Evolutionary conservation across 768 basidiomycete species (phyloP).

Genomic region (Suillus sp.): DNA sequence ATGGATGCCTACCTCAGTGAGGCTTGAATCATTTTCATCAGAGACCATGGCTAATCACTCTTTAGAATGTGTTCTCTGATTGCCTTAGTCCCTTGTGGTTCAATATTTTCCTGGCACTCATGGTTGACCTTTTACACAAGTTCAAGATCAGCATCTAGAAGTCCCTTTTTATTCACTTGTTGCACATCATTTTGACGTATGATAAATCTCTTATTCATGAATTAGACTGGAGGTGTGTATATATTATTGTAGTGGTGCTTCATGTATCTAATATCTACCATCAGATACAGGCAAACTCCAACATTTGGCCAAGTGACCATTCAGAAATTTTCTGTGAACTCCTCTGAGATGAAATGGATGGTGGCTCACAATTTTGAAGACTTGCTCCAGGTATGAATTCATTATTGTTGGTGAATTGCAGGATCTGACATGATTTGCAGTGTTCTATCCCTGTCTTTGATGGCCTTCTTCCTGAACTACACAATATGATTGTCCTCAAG

Average conservation of each 20-base stretch:
- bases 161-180: not conserved
- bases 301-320: slow-evolving; percentile 37
- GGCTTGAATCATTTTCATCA: too few species aligned
- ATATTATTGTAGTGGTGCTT: too few species aligned
- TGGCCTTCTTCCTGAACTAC: slow-evolving; percentile 23
- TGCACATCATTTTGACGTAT: not conserved
- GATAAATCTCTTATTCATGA: not conserved
- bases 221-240: not conserved
- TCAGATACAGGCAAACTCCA: slow-evolving; percentile 1
- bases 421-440: slow-evolving; percentile 10
- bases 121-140: not conserved
- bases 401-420: too few species aligned
- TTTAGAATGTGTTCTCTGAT: not conserved
- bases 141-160: not conserved
- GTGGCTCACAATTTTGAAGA: slow-evolving; percentile 41
- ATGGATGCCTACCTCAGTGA: too few species aligned
- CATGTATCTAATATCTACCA: too few species aligned
- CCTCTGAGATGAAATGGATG: slow-evolving; percentile 35
- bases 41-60: too few species aligned
- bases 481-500: slow-evolving; percentile 10
- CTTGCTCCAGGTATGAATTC: slow-evolving; percentile 27
- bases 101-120: not conserved
- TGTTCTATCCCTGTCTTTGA: slow-evolving; percentile 36
- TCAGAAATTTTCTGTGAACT: slow-evolving; percentile 32
- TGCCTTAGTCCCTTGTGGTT: not conserved